Evolutionary conservation across 2,329 filamentous ascomycete genomes (phyloP).

Genomic region (Chaetomium globosum): DNA sequence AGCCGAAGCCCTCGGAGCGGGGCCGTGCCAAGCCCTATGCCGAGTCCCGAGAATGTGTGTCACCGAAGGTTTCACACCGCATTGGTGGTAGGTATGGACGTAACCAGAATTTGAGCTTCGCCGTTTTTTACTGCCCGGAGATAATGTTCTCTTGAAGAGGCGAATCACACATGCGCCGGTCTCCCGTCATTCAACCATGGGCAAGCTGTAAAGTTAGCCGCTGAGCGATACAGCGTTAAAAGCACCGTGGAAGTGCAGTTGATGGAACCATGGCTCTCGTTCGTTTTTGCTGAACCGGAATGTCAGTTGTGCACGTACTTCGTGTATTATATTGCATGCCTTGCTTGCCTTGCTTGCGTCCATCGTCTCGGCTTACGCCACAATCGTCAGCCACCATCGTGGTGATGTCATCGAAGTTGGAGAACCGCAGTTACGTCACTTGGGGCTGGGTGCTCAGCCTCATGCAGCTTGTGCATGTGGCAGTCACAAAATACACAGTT

Average conservation of each 20-base stretch:
- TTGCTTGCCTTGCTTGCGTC: neutral
- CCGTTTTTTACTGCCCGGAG: too few relatives aligned
- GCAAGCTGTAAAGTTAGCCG: too few relatives aligned
- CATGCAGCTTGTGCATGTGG: neutral
- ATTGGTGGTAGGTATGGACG: too few relatives aligned
- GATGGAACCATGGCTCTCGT: neutral
- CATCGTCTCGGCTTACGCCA: neutral
- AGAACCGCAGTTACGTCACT: neutral
- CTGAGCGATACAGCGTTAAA: too few relatives aligned
- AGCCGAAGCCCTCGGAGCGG: neutral
- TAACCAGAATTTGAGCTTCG: too few relatives aligned
- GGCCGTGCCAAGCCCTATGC: conserved; percentile 21
- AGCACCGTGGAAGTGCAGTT: too few relatives aligned
- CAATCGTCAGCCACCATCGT: neutral
- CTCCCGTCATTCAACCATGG: too few relatives aligned
- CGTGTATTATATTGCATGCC: neutral
- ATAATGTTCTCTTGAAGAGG: too few relatives aligned
- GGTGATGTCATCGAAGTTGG: neutral
- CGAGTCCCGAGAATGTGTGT: too few relatives aligned
- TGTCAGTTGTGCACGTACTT: neutral
- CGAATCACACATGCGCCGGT: too few relatives aligned
- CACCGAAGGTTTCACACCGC: too few relatives aligned
- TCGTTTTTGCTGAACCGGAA: too few relatives aligned
- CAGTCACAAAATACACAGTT: neutral
- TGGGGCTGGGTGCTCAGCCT: neutral